Conservation (phyloP, 306 rosid species). For the Rosa lucieae region DNA sequence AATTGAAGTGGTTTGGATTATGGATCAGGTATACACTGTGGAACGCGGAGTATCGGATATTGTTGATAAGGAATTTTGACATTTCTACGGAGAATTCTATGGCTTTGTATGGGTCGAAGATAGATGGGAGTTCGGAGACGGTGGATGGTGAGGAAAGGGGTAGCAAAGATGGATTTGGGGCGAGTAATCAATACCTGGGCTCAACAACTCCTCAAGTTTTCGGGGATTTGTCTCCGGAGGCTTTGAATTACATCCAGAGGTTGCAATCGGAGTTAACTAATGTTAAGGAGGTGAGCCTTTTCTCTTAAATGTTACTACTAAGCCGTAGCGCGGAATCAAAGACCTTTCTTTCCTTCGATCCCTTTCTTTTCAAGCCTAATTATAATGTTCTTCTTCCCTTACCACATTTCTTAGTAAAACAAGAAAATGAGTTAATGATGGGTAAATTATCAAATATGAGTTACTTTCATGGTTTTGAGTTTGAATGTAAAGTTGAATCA, state of each 20-base stretch:
- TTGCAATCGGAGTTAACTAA: conserved; percentile 67
- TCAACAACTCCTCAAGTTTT: conserved; percentile 39
- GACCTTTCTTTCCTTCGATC: too few species aligned
- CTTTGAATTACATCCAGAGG: conserved; percentile 63
- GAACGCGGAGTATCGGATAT: conserved; percentile 93
- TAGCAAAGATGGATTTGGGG: conserved; percentile 35
- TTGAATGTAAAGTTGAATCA: too few species aligned
- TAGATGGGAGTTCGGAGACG: conserved; percentile 29
- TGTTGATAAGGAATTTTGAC: conserved; percentile 78
- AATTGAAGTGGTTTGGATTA: not conserved
- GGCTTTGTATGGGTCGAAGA: conserved; percentile 25
- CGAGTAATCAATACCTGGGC: conserved; percentile 38
- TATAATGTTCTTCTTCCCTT: too few species aligned
- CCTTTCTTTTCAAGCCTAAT: too few species aligned
- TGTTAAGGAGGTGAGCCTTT: conserved; percentile 56
- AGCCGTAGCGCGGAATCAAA: too few species aligned
- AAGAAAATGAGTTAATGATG: too few species aligned
- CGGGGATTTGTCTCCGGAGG: conserved; percentile 72
- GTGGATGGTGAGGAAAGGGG: conserved; percentile 33
- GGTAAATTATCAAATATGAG: too few species aligned
- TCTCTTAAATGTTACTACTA: not conserved
- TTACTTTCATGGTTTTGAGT: too few species aligned
- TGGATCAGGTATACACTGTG: conserved; percentile 14
- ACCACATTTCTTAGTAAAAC: too few species aligned
- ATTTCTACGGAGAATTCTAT: conserved; percentile 35